These are phyloP conservation scores for Barnettozyma siamensis DNA, from an alignment of 805 yeast species.

Conservation along the genomic window DNA sequence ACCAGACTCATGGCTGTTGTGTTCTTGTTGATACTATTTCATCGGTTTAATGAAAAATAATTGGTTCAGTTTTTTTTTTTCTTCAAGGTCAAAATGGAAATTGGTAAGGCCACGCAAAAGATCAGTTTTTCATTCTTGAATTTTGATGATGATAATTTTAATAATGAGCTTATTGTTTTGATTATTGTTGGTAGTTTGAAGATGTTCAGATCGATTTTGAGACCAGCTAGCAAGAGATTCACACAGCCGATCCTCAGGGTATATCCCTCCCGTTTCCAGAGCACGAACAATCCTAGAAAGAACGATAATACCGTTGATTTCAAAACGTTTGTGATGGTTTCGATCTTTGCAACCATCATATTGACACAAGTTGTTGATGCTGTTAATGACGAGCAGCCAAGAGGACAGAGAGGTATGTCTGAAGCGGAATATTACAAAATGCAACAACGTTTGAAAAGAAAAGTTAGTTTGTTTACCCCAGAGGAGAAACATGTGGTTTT, in stretches of 20 bases:
- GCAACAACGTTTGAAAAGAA: slow-evolving; percentile 46
- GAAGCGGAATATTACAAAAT: slow-evolving; percentile 38
- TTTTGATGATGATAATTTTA: not conserved
- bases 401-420: slow-evolving; percentile 21
- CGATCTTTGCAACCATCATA: slow-evolving; percentile 40
- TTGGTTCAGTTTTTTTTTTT: not conserved
- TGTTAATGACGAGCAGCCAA: slow-evolving; percentile 30
- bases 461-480: slow-evolving; percentile 36
- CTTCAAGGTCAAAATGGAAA: not conserved
- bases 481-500: slow-evolving; percentile 39
- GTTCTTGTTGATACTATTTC: not conserved
- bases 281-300: slow-evolving; percentile 2
- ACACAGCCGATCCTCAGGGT: not conserved
- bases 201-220: slow-evolving; percentile 4
- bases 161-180: not conserved
- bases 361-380: slow-evolving; percentile 34
- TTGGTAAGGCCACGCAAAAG: too few relatives aligned
- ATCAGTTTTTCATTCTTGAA: too few relatives aligned
- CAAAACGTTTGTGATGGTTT: slow-evolving; percentile 36
- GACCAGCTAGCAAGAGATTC: not conserved
- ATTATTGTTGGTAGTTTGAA: not conserved
- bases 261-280: not conserved
- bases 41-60: not conserved
- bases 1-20: slow-evolving; percentile 61
- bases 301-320: slow-evolving; percentile 28